A percentile compares a stretch with the other conserved stretches of the same genome.
Evolutionary conservation across 2,329 filamentous ascomycete genomes (phyloP).

Genomic region (Harringtonia aguacate): DNA sequence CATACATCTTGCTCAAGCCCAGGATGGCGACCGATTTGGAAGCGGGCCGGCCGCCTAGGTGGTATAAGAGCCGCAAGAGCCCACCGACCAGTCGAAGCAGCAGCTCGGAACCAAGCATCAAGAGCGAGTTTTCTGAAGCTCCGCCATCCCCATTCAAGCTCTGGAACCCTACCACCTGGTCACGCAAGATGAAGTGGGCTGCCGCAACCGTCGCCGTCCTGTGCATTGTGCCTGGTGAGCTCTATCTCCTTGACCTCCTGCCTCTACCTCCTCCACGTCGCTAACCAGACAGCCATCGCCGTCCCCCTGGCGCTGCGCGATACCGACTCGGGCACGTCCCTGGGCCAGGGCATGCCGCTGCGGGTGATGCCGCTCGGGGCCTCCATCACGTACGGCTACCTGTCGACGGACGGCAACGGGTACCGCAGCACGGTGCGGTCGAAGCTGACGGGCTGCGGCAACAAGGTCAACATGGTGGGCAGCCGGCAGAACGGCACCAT

Average conservation of each 20-base stretch:
- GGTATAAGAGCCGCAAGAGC: too few relatives aligned
- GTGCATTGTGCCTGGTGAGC: neutral
- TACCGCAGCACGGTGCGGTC: constrained; percentile 7
- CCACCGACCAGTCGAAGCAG: too few relatives aligned
- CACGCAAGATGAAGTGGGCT: neutral
- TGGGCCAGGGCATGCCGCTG: constrained; percentile 12
- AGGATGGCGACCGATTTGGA: too few relatives aligned
- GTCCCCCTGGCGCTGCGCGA: neutral
- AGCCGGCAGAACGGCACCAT: constrained; percentile 5
- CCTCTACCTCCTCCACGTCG: neutral
- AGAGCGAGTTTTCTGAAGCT: too few relatives aligned
- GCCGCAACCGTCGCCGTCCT: neutral
- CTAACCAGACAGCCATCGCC: neutral
- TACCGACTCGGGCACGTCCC: neutral
- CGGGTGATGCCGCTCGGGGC: constrained; percentile 33
- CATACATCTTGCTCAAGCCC: too few relatives aligned
- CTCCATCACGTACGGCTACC: constrained; percentile 28
- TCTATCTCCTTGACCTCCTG: neutral
- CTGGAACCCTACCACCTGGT: neutral
- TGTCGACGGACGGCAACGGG: constrained; percentile 18
- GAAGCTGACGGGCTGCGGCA: neutral
- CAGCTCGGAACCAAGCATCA: too few relatives aligned
- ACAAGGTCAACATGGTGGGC: constrained; percentile 6
- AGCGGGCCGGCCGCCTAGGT: too few relatives aligned
- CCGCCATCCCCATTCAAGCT: too few relatives aligned